Base-by-base conservation (phyloP, 495 filamentous ascomycete species). In the Pseudevernia furfuracea region DNA sequence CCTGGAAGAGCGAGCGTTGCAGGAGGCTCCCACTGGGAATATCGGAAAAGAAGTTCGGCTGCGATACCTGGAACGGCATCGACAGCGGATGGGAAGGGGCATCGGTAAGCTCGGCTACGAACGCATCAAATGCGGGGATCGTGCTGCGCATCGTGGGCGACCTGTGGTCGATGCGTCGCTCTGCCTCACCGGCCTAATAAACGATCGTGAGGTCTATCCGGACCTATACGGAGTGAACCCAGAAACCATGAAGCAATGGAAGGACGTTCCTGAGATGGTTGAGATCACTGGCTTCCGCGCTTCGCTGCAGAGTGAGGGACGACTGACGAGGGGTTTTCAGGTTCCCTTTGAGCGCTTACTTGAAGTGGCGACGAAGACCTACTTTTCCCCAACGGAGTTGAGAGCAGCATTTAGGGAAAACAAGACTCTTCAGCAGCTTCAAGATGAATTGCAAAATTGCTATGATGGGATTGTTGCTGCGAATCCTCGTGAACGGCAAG, bases 271-370 rank as follows among this genome's bases (percentile, higher is more conserved):
- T 57, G 57, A 60, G 37, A 62, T 68, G 56, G 53, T 67, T 59
- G 65, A 68, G 43, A 56, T 67, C 49, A 58, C 58, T 21, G 23
- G 58, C 17, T 68, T 68, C 58, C 66, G 17, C 37, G 66, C 66
- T 52, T 68, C 66, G 43, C 57, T 68, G 46, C 57, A 68, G 53
- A 68, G 65, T 67, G 53, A 67, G 66, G 66, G 56, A 66, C 52
- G 55, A 15, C 39, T 67, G 66, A 59, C 64, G 30, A 43, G 4
- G 23, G 55, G 32, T 28, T 67, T 67, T 46, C 66, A 53, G 63
- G 21, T 58, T 28, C 63, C 21, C 41, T 67, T 67, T 66, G 62
- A 66, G 12, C 66, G 63, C 23, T 53, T 67, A 39, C 38, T 67
- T 39, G 64, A 66, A 59, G 19, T 59, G 28, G 41, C 28, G 41